phyloP scores from a whole-genome alignment of 1,139 yeast genomes.

The Diutina siamensis region DNA sequence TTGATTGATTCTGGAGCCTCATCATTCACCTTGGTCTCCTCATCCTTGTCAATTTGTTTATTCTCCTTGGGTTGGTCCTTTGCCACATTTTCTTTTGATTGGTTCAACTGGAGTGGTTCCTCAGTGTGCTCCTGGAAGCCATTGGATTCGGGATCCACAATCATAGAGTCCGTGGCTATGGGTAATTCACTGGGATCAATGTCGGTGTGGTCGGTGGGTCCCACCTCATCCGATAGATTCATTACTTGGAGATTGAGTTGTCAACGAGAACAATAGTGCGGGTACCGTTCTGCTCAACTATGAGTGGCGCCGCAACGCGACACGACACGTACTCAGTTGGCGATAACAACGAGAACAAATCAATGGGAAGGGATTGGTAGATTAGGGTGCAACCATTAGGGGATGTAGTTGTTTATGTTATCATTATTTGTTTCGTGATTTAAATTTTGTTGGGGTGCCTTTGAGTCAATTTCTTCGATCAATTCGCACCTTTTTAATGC shows the following conservation, averaged over 20 bases:
- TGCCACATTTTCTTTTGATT: not conserved
- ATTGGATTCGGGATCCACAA: not conserved
- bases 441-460: too few species aligned
- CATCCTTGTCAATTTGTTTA: not conserved
- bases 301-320: too few species aligned
- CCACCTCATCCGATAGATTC: not conserved
- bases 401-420: too few species aligned
- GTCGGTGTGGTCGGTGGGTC: not conserved
- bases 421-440: too few species aligned
- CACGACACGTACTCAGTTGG: too few species aligned
- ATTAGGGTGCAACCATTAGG: too few species aligned
- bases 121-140: not conserved
- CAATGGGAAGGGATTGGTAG: too few species aligned
- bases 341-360: too few species aligned
- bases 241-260: not conserved
- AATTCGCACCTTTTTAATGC: too few species aligned
- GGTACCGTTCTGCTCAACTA: too few species aligned
- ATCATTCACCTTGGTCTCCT: not conserved
- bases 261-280: too few species aligned
- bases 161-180: not conserved
- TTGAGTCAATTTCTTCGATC: too few species aligned
- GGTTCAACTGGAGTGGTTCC: not conserved
- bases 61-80: not conserved
- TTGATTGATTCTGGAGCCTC: not conserved
- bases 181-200: not conserved